Base-by-base conservation (phyloP, 345 rosid genomes). In the Garcia nutans region DNA sequence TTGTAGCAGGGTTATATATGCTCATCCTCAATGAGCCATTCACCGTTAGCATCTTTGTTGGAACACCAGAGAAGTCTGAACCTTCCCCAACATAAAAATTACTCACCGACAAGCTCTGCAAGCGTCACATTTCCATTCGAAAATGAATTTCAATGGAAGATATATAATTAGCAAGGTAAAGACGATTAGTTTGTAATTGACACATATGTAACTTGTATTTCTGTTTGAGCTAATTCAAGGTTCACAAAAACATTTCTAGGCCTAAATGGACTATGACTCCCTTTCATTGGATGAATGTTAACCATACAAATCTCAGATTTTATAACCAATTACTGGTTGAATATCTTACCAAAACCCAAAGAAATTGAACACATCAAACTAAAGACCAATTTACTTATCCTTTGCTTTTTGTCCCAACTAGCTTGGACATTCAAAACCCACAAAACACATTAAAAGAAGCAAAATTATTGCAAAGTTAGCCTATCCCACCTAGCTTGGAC, bases 21-120 rank as follows among this genome's bases (percentile, higher is more conserved):
- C 74, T 77, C 65, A 91, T 68, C 82, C 83, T 89, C 83, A 93
- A 44, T 12, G 97, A 72, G 22, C 83, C 91, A 82, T 91, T 93
- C 72, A 89, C 42, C 20, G 93, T 93, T 31, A 90, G 78, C 91
- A 91, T 65, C 86, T 87, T 90, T 10, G 97, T 93, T 23, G 83
- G 87, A 17, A 90, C 89, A 26, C 98, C 95, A 8, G 95, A 86
- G 86, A 80, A 83, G 80, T 91, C 98, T 24, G 90, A 76, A 49
- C 95, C 97, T 81, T 90, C 89, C 72, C 91, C 95, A 56, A 84
- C 81, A 54, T 90, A 89, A 61, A 89, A 84, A 82, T 89, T 88
- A 68, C 78, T 74, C 66, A 88, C 85, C 42, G 81, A 61, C 79
- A 93, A 85, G 79, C 93, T 93, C 97, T 93, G 88, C 88, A 84